Evolutionary conservation across 345 rosid genomes (phyloP), one percentile per base, ranked within the genome.

Genomic region (Mangifera indica): DNA sequence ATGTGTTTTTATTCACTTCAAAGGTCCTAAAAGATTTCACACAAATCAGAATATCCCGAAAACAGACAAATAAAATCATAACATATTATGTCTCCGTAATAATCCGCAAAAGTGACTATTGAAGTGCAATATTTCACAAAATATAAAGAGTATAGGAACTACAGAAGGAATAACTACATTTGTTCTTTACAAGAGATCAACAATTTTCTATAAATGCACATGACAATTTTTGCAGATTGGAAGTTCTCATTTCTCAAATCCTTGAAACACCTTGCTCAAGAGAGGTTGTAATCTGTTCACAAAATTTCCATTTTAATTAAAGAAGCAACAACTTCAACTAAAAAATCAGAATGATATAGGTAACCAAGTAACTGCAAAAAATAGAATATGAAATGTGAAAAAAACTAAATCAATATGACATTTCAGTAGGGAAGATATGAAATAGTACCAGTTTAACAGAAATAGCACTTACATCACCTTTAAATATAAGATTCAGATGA

Each of bases 191-290:
- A 96, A 68, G 93, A 79, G 69, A 82, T 80, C 81, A 91, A 74
- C 81, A 93, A 80, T 86, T 83, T 91, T 86, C 86, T 85, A 83
- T 96, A 96, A 62, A 96, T 93, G 78, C 93, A 81, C 88, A 91
- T 86, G 76, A 85, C 96, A 60, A 88, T 91, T 82, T 89, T 89
- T 52, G 91, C 92, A 53, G 87, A 83, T 45, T 80, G 86, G 66
- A 93, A 87, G 78, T 93, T 93, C 86, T 91, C 95, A 76, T 82
- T 87, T 80, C 98, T 87, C 81, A 96, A 67, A 79, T 96, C 99
- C 87, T 91, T 96, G 95, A 91, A 96, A 80, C 97, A 96, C 83
- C 93, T 91, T 96, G 97, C 82, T 96, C 99, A 22, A 96, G 92
- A 68, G 92, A 77, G 72, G 67, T 77, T 60, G 92, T 83, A 76